A percentile compares a stretch with the other conserved stretches of the same genome.
Conservation (phyloP, 768 basidiomycete species). For the Suillus placidus region DNA sequence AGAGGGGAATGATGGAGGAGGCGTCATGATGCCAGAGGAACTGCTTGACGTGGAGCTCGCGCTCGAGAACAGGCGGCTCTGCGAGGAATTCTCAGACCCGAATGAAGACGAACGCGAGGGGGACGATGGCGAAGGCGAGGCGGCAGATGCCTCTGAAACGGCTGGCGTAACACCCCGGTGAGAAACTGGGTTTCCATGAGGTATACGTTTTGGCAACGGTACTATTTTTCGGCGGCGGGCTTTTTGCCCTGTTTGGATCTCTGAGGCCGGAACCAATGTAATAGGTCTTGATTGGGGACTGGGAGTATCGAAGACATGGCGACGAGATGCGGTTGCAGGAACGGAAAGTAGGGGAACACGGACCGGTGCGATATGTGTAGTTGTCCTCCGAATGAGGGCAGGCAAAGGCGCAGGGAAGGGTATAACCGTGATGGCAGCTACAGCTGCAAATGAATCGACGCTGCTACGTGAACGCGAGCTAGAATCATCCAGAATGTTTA, state of each 20-base stretch:
- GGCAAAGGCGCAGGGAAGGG: conserved; percentile 22
- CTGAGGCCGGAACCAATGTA: conserved; percentile 16
- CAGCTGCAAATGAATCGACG: conserved; percentile 11
- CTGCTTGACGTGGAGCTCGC: not conserved
- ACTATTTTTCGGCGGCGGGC: conserved; percentile 21
- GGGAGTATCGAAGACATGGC: conserved; percentile 22
- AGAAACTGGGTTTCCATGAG: conserved; percentile 16
- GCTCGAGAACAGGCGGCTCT: conserved; percentile 7
- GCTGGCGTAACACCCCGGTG: conserved; percentile 19
- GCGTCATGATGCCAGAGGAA: conserved; percentile 2
- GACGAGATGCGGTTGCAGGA: conserved; percentile 13
- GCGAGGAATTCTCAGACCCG: not conserved
- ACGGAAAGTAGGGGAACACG: conserved; percentile 9
- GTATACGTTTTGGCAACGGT: conserved; percentile 31
- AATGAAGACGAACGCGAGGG: conserved; percentile 7
- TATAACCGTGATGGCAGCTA: conserved; percentile 16
- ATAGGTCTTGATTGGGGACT: conserved; percentile 19
- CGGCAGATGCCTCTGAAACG: conserved; percentile 11
- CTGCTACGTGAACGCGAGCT: not conserved
- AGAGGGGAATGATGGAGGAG: conserved; percentile 1
- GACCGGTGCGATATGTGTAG: not conserved
- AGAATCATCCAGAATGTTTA: conserved; percentile 16
- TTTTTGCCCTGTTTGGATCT: not conserved
- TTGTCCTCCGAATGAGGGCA: conserved; percentile 13
- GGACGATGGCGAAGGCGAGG: conserved; percentile 6